Evolutionary conservation across 1,284 basidiomycete species (phyloP).

Genomic region (Cryptococcus sp.): DNA sequence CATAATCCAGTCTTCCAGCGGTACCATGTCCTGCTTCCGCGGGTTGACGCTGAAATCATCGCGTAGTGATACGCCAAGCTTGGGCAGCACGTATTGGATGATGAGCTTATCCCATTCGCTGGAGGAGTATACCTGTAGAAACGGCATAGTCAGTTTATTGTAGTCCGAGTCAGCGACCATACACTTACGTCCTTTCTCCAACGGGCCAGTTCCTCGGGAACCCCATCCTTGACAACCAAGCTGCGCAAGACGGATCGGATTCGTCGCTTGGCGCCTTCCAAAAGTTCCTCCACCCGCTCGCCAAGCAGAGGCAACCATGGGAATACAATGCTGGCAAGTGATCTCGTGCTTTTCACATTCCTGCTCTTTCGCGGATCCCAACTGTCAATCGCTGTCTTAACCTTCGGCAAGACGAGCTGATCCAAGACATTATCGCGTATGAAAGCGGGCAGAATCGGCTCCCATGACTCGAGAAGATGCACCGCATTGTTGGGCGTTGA

Average conservation of each 20-base stretch:
- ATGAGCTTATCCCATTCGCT: constrained; percentile 89
- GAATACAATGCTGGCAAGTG: constrained; percentile 81
- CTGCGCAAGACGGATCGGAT: constrained; percentile 73
- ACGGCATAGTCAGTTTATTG: neutral
- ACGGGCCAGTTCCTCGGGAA: constrained; percentile 70
- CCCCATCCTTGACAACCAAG: constrained; percentile 74
- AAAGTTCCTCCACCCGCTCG: constrained; percentile 70
- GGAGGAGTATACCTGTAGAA: constrained; percentile 65
- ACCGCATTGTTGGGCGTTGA: constrained; percentile 72
- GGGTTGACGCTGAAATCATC: constrained; percentile 86
- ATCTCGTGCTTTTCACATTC: constrained; percentile 49
- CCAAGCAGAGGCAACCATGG: constrained; percentile 93
- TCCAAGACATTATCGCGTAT: constrained; percentile 93
- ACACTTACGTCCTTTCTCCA: constrained; percentile 75
- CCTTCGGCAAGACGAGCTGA: constrained; percentile 90
- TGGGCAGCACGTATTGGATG: constrained; percentile 86
- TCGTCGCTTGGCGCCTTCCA: constrained; percentile 83
- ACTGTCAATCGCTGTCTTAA: constrained; percentile 76
- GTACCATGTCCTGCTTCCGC: constrained; percentile 79
- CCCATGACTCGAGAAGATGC: constrained; percentile 84
- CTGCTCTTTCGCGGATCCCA: constrained; percentile 66
- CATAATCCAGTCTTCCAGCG: constrained; percentile 69
- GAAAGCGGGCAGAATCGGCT: constrained; percentile 80
- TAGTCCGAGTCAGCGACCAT: constrained; percentile 1
- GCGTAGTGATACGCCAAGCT: constrained; percentile 75